These are phyloP conservation scores for Neocallimastix lanati DNA, from an alignment of 192 early-diverging fungal species.

Conservation along the genomic window DNA sequence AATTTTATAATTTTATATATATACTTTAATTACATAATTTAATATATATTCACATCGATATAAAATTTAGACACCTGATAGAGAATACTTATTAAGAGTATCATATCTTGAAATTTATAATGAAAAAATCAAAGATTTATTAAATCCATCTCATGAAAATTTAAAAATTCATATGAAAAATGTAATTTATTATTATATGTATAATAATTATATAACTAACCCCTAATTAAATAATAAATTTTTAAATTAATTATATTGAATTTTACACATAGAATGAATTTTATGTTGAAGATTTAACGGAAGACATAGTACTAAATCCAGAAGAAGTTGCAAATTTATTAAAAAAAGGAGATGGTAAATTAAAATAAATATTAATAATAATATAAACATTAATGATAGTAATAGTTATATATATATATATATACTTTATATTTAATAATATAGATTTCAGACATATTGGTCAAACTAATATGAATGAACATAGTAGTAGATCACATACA, in stretches of 20 bases:
- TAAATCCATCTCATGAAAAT: not conserved
- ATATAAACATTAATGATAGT: no score
- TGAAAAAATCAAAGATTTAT: conserved; percentile 6
- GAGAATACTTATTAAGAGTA: not conserved
- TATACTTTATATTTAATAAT: not conserved
- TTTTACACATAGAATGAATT: conserved; percentile 23
- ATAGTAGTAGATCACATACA: conserved; percentile 5
- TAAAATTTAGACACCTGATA: not conserved
- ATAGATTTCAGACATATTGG: conserved; percentile 1
- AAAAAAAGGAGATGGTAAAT: conserved; percentile 15
- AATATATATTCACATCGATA: no score
- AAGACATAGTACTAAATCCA: conserved; percentile 21
- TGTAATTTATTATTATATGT: no score
- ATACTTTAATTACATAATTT: no score
- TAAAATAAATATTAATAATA: not conserved
- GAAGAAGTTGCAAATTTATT: conserved; percentile 19
- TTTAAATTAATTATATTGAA: no score
- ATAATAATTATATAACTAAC: no score
- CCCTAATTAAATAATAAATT: no score
- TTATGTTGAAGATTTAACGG: conserved; percentile 25
- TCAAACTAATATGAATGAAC: conserved; percentile 7
- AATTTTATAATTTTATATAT: no score
- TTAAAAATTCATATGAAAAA: not conserved
- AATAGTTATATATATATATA: no score
- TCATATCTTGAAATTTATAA: conserved; percentile 5